A percentile compares a stretch with the other conserved stretches of the same genome.
phyloP scores from a whole-genome alignment of 2,329 filamentous ascomycete genomes.

The Ploettnerulaceae sp. region DNA sequence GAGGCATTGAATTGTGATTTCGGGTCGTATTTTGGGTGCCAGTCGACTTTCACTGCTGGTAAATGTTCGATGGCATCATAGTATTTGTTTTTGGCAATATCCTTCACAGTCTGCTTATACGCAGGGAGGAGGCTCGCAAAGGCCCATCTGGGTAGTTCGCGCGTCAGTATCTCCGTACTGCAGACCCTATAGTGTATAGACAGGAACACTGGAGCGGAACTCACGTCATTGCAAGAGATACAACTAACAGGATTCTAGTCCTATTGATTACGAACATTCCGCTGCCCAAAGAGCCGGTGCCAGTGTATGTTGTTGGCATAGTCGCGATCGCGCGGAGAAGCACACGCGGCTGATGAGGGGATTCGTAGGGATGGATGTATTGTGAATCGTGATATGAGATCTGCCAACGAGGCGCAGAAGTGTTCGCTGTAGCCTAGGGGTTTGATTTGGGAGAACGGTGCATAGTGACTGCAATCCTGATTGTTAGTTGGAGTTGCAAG shows the following conservation, averaged over 20 bases:
- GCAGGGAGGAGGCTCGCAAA: constrained; percentile 41
- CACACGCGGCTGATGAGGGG: not conserved
- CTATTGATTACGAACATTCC: constrained; percentile 26
- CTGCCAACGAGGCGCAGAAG: not conserved
- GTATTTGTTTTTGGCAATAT: constrained; percentile 28
- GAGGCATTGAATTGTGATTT: constrained; percentile 39
- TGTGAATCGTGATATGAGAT: not conserved
- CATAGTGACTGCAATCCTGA: too few species aligned
- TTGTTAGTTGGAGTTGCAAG: not conserved
- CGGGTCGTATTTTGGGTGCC: constrained; percentile 30
- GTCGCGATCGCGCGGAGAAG: constrained; percentile 1
- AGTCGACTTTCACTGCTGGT: constrained; percentile 31
- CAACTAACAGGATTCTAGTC: constrained; percentile 21
- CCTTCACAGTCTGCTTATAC: constrained; percentile 42
- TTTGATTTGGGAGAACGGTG: not conserved
- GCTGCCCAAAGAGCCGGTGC: constrained; percentile 17
- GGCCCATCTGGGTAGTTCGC: constrained; percentile 41
- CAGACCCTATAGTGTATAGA: not conserved
- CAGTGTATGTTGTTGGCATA: constrained; percentile 18
- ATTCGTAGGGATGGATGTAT: not conserved
- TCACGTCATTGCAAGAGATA: constrained; percentile 30
- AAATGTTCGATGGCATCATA: constrained; percentile 28
- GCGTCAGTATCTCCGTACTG: not conserved
- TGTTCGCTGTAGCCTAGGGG: not conserved
- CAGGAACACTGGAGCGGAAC: too few species aligned